phyloP scores from a whole-genome alignment of 805 yeast species.

The Starmera dryadoides region DNA sequence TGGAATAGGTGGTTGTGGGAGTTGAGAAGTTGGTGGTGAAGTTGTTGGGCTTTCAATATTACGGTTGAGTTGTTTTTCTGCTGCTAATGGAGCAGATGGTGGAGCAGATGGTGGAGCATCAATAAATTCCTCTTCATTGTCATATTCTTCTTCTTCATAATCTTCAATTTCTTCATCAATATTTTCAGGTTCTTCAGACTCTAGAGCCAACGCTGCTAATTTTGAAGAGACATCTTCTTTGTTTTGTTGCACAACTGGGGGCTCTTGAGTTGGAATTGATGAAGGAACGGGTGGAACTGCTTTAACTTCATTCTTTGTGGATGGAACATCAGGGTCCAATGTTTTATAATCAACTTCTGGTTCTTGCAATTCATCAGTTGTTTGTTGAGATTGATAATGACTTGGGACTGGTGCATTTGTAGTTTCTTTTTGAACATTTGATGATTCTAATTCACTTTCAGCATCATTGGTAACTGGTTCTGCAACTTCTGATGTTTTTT shows the following conservation, averaged over 20 bases:
- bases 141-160: constrained; percentile 6
- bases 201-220: not conserved
- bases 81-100: not conserved
- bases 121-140: constrained; percentile 1
- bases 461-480: constrained; percentile 2
- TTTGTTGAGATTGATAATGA: no score
- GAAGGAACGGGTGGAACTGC: not conserved
- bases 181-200: constrained; percentile 4
- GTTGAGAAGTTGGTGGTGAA: constrained; percentile 11
- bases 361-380: no score
- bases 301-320: not conserved
- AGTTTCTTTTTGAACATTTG: no score
- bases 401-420: no score
- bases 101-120: not conserved
- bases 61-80: constrained; percentile 9
- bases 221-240: not conserved
- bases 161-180: constrained; percentile 6
- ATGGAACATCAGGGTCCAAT: not conserved
- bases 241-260: not conserved
- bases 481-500: constrained; percentile 2
- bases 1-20: constrained; percentile 10
- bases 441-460: constrained; percentile 1
- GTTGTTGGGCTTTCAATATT: constrained; percentile 16
- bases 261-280: not conserved
- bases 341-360: constrained; percentile 6